phyloP scores from a whole-genome alignment of 2,329 filamentous ascomycete species.

The Mycocentrospora acerina region DNA sequence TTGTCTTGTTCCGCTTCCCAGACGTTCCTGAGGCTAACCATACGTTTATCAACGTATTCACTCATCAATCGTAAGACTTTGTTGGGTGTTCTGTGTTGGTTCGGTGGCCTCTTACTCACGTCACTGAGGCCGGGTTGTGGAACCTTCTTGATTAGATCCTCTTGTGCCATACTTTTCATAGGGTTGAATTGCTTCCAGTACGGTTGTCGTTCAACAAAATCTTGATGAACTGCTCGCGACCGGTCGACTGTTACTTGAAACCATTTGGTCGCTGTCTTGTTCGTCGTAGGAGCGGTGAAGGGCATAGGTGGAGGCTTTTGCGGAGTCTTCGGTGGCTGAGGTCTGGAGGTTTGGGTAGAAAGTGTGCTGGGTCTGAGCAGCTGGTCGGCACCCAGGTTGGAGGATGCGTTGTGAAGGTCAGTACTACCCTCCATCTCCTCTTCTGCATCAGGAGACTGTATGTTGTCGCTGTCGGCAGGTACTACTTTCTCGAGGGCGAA shows the following conservation, averaged over 20 bases:
- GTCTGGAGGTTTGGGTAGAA: constrained; percentile 12
- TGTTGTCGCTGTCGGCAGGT: constrained; percentile 2
- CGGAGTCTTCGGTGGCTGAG: constrained; percentile 4
- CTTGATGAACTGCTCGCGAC: constrained; percentile 43
- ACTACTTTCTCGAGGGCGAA: constrained; percentile 46
- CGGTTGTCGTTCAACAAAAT: constrained; percentile 43
- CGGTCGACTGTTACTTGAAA: constrained; percentile 47
- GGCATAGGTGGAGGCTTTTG: constrained; percentile 20
- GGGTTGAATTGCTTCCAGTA: constrained; percentile 36
- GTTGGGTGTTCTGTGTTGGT: constrained; percentile 35
- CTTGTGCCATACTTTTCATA: constrained; percentile 35
- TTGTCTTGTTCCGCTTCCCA: constrained; percentile 23
- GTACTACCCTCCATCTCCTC: background rate
- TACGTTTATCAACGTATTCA: constrained; percentile 21
- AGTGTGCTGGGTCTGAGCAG: constrained; percentile 33
- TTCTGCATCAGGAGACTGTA: constrained; percentile 9
- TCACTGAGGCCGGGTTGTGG: constrained; percentile 46
- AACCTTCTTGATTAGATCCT: constrained; percentile 43
- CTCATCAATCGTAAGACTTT: constrained; percentile 28
- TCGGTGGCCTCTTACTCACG: constrained; percentile 38
- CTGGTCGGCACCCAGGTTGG: constrained; percentile 24
- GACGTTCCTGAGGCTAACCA: constrained; percentile 37
- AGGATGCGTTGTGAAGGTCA: too few species aligned
- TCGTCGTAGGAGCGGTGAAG: constrained; percentile 11
- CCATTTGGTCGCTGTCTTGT: constrained; percentile 25